Evolutionary conservation across 805 yeast species (phyloP), one percentile per base, ranked within the genome.

Genomic region (Starmerella riodocensis): DNA sequence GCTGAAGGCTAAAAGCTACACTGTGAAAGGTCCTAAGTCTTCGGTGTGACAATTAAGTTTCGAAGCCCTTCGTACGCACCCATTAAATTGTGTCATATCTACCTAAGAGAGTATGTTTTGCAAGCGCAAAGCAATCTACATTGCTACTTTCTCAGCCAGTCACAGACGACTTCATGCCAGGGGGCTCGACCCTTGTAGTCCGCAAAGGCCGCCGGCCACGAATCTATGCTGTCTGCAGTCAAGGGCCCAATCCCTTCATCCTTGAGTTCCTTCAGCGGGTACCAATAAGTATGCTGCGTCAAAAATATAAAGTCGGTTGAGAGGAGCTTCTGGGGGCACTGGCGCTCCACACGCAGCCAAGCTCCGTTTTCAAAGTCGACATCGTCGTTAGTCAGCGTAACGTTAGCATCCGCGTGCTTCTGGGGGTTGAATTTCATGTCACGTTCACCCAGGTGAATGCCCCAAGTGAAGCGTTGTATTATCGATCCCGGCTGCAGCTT

Each of bases 391-490:
- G n/a, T 7, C 14, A 36, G 11, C 12, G 12, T n/a, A 4, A 13
- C 32, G 4, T 22, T 34, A 2, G 37, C 52, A 6, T 48, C 57
- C 7, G 60, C 59, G n/a, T 63, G 65, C 14, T 53, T 20, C 14
- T 56, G 52, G 34, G 72, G 66, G 1, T 70, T 69, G 43, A 63
- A 65, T 21, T 71, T 49, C 30, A 59, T 61, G 34, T 74, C 42
- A 14, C 38, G 24, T 9, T 35, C 64, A 52, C 45, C 45, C 4
- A 42, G 20, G 17, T 80, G 91, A 18, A 80, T 56, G 0, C 78
- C 66, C 84, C 86, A 80, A 46, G 80, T 80, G 50, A 66, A 67
- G 39, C 91, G 65, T 42, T 71, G 71, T 52, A 79, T 76, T 35
- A 67, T 65, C 40, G 71, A 71, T 23, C 67, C 64, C 2, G 71